These are phyloP conservation scores for Mycena alexandri DNA, from an alignment of 768 basidiomycete species.

Conservation along the genomic window DNA sequence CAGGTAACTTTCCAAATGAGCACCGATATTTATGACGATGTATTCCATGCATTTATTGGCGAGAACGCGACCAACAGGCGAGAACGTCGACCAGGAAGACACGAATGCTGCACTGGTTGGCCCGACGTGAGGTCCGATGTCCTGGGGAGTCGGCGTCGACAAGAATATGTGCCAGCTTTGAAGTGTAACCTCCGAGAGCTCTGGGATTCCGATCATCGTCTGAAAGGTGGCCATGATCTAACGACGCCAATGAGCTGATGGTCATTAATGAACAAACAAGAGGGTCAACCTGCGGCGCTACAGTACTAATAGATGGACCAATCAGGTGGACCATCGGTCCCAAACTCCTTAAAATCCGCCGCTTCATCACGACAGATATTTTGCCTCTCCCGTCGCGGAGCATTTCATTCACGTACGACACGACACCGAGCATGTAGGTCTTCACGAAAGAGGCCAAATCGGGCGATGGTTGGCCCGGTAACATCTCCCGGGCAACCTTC, in stretches of 20 bases:
- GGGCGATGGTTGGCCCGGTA: conserved; percentile 42
- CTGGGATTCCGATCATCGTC: conserved; percentile 82
- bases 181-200: conserved; percentile 83
- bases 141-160: conserved; percentile 70
- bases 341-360: conserved; percentile 83
- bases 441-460: conserved; percentile 75
- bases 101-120: conserved; percentile 89
- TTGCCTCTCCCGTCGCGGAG: conserved; percentile 88
- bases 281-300: conserved; percentile 85
- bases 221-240: conserved; percentile 98
- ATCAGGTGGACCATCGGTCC: conserved; percentile 79
- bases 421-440: conserved; percentile 84
- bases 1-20: conserved; percentile 66
- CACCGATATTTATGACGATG: conserved; percentile 74
- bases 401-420: conserved; percentile 87
- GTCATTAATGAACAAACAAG: conserved; percentile 16
- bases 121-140: conserved; percentile 88
- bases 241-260: conserved; percentile 1
- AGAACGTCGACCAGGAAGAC: conserved; percentile 79
- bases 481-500: conserved; percentile 62
- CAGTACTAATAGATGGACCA: conserved; percentile 77
- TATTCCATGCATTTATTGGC: conserved; percentile 76
- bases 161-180: conserved; percentile 86
- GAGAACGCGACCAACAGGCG: conserved; percentile 59
- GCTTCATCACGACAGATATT: conserved; percentile 75